A percentile compares a stretch with the other conserved stretches of the same genome.
Evolutionary conservation across 2,329 filamentous ascomycete genomes (phyloP).

Genomic region (Grosmannia huntii): DNA sequence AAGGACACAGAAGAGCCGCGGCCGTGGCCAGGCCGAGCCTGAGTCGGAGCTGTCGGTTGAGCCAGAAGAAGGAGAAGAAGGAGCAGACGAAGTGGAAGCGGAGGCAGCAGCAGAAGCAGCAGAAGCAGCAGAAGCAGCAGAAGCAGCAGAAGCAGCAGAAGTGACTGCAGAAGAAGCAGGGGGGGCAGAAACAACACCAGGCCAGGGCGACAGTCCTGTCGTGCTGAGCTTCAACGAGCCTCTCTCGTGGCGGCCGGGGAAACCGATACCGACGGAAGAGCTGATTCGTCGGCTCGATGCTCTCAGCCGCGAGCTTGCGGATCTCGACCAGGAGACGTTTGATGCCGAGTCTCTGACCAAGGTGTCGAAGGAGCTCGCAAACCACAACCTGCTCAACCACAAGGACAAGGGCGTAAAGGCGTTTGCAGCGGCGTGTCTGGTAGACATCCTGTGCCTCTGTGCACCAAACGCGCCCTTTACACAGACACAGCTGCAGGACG

Average conservation of each 20-base stretch:
- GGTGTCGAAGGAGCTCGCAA: constrained; percentile 74
- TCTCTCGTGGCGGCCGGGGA: constrained; percentile 83
- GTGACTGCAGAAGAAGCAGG: background rate
- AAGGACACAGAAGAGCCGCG: background rate
- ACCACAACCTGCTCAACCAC: constrained; percentile 71
- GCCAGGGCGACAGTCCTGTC: constrained; percentile 23
- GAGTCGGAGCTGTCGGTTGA: background rate
- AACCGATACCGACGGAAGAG: constrained; percentile 72
- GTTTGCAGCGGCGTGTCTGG: constrained; percentile 76
- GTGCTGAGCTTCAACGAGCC: constrained; percentile 70
- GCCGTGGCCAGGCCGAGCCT: background rate
- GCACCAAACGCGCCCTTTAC: constrained; percentile 94
- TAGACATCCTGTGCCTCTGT: constrained; percentile 85
- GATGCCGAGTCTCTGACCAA: constrained; percentile 72
- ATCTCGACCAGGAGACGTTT: constrained; percentile 76
- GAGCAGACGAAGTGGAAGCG: background rate
- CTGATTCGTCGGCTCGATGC: constrained; percentile 69
- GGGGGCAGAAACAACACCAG: background rate
- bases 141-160: background rate
- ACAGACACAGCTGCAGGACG: constrained; percentile 77
- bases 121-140: background rate
- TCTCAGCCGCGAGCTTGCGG: constrained; percentile 69
- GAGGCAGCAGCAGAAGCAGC: background rate
- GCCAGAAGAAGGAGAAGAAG: background rate
- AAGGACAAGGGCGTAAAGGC: constrained; percentile 91